Conservation (phyloP, 352 stramenopile species). For the Blastocystis sp. region DNA sequence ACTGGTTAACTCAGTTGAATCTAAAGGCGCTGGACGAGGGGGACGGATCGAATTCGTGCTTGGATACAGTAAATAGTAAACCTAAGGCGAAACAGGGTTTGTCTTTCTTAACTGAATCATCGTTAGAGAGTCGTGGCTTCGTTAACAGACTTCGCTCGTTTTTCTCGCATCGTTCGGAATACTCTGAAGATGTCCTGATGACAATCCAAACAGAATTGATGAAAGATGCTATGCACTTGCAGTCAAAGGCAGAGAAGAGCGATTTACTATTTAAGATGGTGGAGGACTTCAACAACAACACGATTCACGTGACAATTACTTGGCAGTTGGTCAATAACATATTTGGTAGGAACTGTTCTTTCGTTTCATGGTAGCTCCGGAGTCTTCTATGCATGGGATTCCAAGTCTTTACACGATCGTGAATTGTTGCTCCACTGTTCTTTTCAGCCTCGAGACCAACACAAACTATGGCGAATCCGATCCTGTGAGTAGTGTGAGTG, state of each 20-base stretch:
- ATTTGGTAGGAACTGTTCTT: not conserved
- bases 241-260: slow-evolving; percentile 48
- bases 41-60: not conserved
- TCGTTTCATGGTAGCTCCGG: not conserved
- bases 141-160: not conserved
- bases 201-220: not conserved
- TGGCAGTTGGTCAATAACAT: slow-evolving; percentile 14
- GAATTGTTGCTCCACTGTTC: slow-evolving; percentile 17
- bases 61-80: too few relatives aligned
- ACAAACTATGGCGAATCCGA: slow-evolving; percentile 8
- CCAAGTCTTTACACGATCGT: slow-evolving; percentile 35
- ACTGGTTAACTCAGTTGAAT: slow-evolving; percentile 48
- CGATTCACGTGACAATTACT: slow-evolving; percentile 34
- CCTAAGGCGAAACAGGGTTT: not conserved
- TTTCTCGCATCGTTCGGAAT: not conserved
- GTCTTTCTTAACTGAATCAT: not conserved
- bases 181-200: not conserved
- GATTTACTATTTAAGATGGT: slow-evolving; percentile 46
- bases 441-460: slow-evolving; percentile 35
- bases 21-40: slow-evolving; percentile 20
- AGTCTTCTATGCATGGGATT: not conserved
- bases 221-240: not conserved
- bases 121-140: not conserved
- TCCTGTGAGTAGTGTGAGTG: slow-evolving; percentile 17
- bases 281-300: slow-evolving; percentile 44